phyloP scores from a whole-genome alignment of 371 early-diverging fungal genomes.

The Mortierella sp. region DNA sequence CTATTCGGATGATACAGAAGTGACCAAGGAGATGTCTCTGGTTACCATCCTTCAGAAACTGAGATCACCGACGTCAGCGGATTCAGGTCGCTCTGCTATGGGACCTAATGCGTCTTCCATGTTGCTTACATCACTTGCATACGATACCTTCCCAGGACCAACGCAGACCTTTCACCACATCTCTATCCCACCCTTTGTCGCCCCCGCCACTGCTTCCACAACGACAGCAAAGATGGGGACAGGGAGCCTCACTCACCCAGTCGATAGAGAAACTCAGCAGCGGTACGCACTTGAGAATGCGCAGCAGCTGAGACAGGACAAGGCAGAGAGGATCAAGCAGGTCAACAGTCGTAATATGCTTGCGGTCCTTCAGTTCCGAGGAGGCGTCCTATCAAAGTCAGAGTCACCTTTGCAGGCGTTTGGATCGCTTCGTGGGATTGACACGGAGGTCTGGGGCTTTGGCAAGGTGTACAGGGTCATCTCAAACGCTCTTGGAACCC shows the following conservation, averaged over 20 bases:
- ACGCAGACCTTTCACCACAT: constrained; percentile 46
- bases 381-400: constrained; percentile 15
- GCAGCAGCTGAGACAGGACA: constrained; percentile 54
- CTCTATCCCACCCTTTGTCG: constrained; percentile 43
- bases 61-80: constrained; percentile 8
- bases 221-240: not conserved
- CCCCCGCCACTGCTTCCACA: not conserved
- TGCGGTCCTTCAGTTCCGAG: constrained; percentile 43
- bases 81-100: not conserved
- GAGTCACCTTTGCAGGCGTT: constrained; percentile 16
- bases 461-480: constrained; percentile 45
- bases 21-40: constrained; percentile 13
- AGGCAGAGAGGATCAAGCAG: constrained; percentile 57
- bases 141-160: constrained; percentile 49
- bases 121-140: constrained; percentile 24
- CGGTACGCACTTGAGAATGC: constrained; percentile 26
- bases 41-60: constrained; percentile 40
- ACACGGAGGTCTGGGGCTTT: constrained; percentile 60
- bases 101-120: not conserved
- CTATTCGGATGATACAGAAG: constrained; percentile 11
- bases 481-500: constrained; percentile 40
- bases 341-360: constrained; percentile 63
- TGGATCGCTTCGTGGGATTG: constrained; percentile 49
- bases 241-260: not conserved
- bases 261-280: constrained; percentile 1